phyloP scores from a whole-genome alignment of 2,329 filamentous ascomycete species.

The Ophioceras dolichostomum region DNA sequence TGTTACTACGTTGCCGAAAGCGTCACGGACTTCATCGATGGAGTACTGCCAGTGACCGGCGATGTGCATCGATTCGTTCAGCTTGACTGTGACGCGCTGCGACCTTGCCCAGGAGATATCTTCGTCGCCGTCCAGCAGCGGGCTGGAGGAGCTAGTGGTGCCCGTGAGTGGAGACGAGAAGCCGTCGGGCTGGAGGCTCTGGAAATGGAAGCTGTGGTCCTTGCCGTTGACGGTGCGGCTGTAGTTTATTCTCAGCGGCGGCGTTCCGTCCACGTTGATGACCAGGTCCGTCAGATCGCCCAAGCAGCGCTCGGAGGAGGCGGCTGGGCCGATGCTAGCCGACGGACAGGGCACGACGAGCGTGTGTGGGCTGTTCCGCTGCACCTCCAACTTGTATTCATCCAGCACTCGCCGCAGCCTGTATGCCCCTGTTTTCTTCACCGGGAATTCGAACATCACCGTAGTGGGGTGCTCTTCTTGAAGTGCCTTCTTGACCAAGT shows the following conservation, averaged over 20 bases:
- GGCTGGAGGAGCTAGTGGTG: conserved; percentile 22
- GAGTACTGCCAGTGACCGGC: conserved; percentile 81
- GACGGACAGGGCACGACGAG: conserved; percentile 79
- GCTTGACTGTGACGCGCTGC: conserved; percentile 62
- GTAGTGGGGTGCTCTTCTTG: conserved; percentile 48
- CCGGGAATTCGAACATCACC: conserved; percentile 56
- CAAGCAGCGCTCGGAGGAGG: conserved; percentile 58
- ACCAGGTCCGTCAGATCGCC: conserved; percentile 80
- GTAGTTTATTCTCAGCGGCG: conserved; percentile 87
- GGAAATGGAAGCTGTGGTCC: conserved; percentile 76
- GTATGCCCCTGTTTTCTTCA: conserved; percentile 85
- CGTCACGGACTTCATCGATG: conserved; percentile 86
- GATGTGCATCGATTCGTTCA: conserved; percentile 79
- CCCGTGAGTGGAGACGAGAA: conserved; percentile 66
- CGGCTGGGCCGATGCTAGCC: conserved; percentile 56
- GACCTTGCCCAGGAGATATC: conserved; percentile 73
- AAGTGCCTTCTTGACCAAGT: conserved; percentile 52
- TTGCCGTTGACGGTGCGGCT: conserved; percentile 76
- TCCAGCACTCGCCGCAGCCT: conserved; percentile 76
- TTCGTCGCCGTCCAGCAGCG: conserved; percentile 45
- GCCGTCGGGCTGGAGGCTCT: conserved; percentile 85
- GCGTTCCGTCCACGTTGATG: conserved; percentile 75
- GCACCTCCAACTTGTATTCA: conserved; percentile 87
- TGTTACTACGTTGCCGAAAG: conserved; percentile 71
- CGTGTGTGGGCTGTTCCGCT: conserved; percentile 61